Base-by-base conservation (phyloP, 202 grass and related monocot species). In the Hordeum pubiflorum region DNA sequence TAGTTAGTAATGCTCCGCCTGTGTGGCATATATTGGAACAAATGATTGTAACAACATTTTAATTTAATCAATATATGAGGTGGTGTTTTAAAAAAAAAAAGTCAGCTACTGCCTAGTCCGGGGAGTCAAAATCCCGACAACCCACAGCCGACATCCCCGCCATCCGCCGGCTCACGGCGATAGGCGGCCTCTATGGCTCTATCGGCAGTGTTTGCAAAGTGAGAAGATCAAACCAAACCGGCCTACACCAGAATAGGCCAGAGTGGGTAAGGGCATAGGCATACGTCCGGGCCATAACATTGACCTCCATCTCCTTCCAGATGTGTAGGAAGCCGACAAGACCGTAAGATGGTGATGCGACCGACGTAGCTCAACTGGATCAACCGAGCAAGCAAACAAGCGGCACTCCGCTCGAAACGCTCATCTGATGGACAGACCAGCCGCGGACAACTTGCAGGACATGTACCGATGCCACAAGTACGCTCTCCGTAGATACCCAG, bases 381-480 rank as follows among this genome's bases (percentile, higher is more conserved):
- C 20, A 58, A 77, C 32, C 18, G 9, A 63, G 38, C 46, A 43
- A 29, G 23, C 43, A 40, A 29, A 13, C 43, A 40, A 58, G 85
- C 38, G 83, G 87, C 87, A 89, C 87, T 82, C 87, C 13, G 4
- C 58, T 86, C 87, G 74, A 86, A 41, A 79, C 87, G 72, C 69
- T 59, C 56, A 72, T 27, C 22, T 64, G 78, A 29, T 29, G 27
- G 27, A 29, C 27, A 29, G 27, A 73, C 29, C 4, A 76, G 24
- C 66, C 9, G 50, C 9, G 33, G 7, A 74, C 82, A 86, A 82
- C 67, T 89, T 89, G 87, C 83, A 61, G 12, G 71, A 59, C 72
- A 59, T 78, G 27, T 58, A 67, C 64, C 82, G 29, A 81, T 70
- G 50, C 9, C 33, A 17, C 63, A 39, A 34, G 12, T 15, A 62